These are phyloP conservation scores for Coelastrella sp. DNA, from an alignment of 139 green algal genomes.

Conservation along the genomic window DNA sequence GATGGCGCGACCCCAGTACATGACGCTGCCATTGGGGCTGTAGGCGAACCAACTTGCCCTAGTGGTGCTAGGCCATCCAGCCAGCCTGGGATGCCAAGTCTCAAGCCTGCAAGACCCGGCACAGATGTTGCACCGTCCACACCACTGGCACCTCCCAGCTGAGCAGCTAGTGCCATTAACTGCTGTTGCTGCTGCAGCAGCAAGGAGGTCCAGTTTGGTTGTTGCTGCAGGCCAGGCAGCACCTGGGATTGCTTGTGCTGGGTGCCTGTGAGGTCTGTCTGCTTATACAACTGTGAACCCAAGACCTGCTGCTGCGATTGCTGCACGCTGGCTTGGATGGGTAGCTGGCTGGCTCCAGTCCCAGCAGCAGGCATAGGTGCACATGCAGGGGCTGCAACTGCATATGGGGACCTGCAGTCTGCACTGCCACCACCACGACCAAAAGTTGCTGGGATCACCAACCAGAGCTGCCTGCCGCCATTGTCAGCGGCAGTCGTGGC, in stretches of 20 bases:
- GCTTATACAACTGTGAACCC: too few relatives aligned
- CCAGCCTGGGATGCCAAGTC: neutral
- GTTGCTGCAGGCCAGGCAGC: neutral
- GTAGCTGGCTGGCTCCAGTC: too few relatives aligned
- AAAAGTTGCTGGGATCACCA: too few relatives aligned
- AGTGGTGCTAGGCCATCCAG: neutral
- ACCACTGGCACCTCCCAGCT: neutral
- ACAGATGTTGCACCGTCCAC: neutral
- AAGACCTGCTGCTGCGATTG: too few relatives aligned
- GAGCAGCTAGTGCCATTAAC: neutral
- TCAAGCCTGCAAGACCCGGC: neutral
- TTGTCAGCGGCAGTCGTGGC: too few relatives aligned
- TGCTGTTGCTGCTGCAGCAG: conserved; percentile 31
- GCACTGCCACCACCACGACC: too few relatives aligned
- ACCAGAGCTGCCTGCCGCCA: too few relatives aligned
- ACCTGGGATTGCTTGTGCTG: neutral
- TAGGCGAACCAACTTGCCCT: neutral
- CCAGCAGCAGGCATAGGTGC: too few relatives aligned
- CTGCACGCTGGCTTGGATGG: too few relatives aligned
- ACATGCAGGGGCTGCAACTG: too few relatives aligned
- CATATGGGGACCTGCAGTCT: too few relatives aligned
- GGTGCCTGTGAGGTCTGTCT: too few relatives aligned
- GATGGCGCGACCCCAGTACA: neutral
- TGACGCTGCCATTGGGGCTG: neutral
- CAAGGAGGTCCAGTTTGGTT: neutral